Percentiles rank a stretch among this genome's conserved stretches.
These are phyloP conservation scores for Phaeophleospora eucalypticola DNA, from an alignment of 2,329 filamentous ascomycete species.

Conservation along the genomic window DNA sequence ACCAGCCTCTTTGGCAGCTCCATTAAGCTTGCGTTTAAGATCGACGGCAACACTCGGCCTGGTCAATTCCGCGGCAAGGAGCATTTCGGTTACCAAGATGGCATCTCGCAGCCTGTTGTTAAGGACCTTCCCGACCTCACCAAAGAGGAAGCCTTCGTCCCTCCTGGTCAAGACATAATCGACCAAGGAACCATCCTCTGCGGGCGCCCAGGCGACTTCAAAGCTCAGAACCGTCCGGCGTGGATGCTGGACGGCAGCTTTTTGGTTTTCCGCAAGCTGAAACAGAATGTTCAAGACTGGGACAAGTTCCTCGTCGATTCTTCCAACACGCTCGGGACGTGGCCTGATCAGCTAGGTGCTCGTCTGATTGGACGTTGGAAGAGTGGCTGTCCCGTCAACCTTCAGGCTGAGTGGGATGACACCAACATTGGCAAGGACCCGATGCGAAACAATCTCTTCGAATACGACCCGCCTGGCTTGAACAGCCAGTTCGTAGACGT, in stretches of 20 bases:
- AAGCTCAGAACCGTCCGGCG: slow-evolving; percentile 20
- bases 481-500: slow-evolving; percentile 25
- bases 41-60: slow-evolving; percentile 35
- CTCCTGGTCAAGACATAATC: slow-evolving; percentile 33
- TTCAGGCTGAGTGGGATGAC: slow-evolving; percentile 29
- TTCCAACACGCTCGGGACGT: slow-evolving; percentile 26
- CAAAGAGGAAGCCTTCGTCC: slow-evolving; percentile 15
- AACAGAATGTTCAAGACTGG: slow-evolving; percentile 46
- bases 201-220: slow-evolving; percentile 36
- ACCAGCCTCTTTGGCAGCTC: slow-evolving; percentile 29
- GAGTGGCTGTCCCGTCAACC: slow-evolving; percentile 21
- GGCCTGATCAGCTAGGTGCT: slow-evolving; percentile 39
- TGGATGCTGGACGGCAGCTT: slow-evolving; percentile 47
- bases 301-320: slow-evolving; percentile 38
- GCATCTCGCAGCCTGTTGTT: slow-evolving; percentile 41
- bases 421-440: slow-evolving; percentile 27
- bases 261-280: slow-evolving; percentile 43
- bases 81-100: slow-evolving; percentile 45
- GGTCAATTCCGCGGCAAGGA: slow-evolving; percentile 36
- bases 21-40: slow-evolving; percentile 31
- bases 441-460: slow-evolving; percentile 37
- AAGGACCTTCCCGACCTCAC: slow-evolving; percentile 30
- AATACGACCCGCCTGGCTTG: slow-evolving; percentile 29
- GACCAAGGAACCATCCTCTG: slow-evolving; percentile 37
- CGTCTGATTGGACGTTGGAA: slow-evolving; percentile 46